phyloP scores from a whole-genome alignment of 108 stramenopile genomes.

The Cyclotella kingstonii region DNA sequence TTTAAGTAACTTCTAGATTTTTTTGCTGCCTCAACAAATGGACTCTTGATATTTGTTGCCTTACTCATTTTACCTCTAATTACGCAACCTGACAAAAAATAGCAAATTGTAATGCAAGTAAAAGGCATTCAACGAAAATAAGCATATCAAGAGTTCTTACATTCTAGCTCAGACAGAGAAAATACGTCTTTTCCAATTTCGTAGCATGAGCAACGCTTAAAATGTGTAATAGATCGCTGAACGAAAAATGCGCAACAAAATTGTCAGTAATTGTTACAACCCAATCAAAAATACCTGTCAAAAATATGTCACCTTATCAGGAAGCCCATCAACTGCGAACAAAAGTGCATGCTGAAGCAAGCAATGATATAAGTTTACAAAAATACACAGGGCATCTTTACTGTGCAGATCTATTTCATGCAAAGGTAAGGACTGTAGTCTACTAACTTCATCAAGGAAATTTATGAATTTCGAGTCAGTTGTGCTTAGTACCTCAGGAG shows the following conservation, averaged over 20 bases:
- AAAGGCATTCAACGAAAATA: neutral
- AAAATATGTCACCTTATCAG: conserved; percentile 51
- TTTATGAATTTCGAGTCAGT: conserved; percentile 68
- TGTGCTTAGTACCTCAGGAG: conserved; percentile 58
- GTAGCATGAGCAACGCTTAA: conserved; percentile 87
- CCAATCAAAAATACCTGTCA: conserved; percentile 3
- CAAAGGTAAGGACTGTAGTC: conserved; percentile 65
- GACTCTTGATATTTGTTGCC: conserved; percentile 60
- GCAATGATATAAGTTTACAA: conserved; percentile 92
- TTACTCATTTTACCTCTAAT: conserved; percentile 78
- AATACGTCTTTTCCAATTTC: conserved; percentile 94
- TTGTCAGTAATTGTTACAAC: conserved; percentile 5
- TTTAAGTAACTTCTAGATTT: conserved; percentile 65
- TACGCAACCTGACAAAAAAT: conserved; percentile 45
- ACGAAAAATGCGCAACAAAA: neutral
- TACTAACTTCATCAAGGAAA: conserved; percentile 84
- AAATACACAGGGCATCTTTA: conserved; percentile 74
- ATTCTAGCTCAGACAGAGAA: conserved; percentile 91
- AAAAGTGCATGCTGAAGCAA: conserved; percentile 90
- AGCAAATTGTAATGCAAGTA: neutral
- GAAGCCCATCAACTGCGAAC: conserved; percentile 78
- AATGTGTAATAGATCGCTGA: conserved; percentile 55
- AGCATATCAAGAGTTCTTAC: conserved; percentile 14
- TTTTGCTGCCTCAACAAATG: conserved; percentile 68
- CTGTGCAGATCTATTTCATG: conserved; percentile 66